Evolutionary conservation across 345 rosid species (phyloP).

Genomic region (Arabidopsis suecica): DNA sequence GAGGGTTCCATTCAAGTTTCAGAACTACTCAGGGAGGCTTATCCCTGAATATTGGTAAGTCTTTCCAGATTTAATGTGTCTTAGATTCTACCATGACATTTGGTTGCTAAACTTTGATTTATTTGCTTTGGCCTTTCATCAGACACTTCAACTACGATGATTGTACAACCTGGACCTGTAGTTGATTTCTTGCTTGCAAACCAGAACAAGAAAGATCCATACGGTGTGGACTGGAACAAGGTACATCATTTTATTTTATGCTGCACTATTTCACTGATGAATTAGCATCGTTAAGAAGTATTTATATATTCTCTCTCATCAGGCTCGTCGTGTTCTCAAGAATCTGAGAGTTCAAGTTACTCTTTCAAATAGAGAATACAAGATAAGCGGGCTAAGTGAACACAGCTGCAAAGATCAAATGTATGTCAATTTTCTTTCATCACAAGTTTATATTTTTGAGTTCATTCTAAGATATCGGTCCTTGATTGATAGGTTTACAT

Average conservation of each 20-base stretch:
- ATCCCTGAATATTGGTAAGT: constrained; percentile 47
- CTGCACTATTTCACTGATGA: background rate
- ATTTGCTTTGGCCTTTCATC: constrained; percentile 12
- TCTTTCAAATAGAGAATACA: constrained; percentile 75
- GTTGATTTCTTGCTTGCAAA: constrained; percentile 39
- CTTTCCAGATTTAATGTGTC: background rate
- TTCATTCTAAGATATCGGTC: background rate
- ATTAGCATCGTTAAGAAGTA: constrained; percentile 13
- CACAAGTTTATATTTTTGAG: constrained; percentile 13
- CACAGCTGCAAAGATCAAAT: constrained; percentile 56
- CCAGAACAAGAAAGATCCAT: constrained; percentile 36
- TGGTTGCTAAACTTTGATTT: constrained; percentile 5
- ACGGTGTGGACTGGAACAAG: constrained; percentile 32
- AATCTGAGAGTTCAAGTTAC: constrained; percentile 62
- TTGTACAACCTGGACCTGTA: constrained; percentile 47
- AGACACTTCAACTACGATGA: constrained; percentile 49
- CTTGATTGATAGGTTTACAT: constrained; percentile 61
- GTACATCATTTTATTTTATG: constrained; percentile 29
- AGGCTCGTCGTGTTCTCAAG: constrained; percentile 73
- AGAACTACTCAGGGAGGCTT: constrained; percentile 50
- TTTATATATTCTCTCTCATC: constrained; percentile 17
- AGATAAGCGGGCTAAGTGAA: constrained; percentile 76
- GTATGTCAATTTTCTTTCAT: constrained; percentile 39
- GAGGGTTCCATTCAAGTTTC: constrained; percentile 49
- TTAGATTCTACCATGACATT: constrained; percentile 19